Evolutionary conservation across 106 monocot species (phyloP).

Genomic region (Posidonia australis): DNA sequence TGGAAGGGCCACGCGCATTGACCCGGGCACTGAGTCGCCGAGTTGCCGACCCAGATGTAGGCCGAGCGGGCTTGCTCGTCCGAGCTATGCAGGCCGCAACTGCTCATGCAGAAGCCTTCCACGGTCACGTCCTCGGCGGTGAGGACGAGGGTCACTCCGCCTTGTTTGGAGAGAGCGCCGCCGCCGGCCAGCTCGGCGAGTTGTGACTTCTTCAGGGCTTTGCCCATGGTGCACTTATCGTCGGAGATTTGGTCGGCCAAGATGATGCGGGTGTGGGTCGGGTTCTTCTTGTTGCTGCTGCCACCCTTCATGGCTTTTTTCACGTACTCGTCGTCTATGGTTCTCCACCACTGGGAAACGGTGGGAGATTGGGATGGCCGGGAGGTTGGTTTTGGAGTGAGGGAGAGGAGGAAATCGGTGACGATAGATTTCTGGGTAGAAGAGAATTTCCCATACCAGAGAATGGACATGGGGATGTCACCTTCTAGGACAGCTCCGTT

Average conservation of each 20-base stretch:
- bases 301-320: no score
- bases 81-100: constrained; percentile 24
- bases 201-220: constrained; percentile 19
- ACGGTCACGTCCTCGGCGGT: constrained; percentile 46
- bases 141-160: constrained; percentile 25
- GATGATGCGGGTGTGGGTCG: neutral
- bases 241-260: constrained; percentile 7
- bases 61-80: neutral
- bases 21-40: no score
- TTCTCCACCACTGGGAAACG: constrained; percentile 13
- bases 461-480: no score
- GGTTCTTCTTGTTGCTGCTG: no score
- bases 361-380: neutral
- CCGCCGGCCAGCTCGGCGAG: constrained; percentile 16
- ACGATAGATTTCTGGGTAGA: constrained; percentile 39
- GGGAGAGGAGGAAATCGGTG: constrained; percentile 51
- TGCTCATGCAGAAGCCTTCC: constrained; percentile 39
- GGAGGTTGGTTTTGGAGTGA: constrained; percentile 6
- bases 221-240: constrained; percentile 32
- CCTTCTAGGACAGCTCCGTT: constrained; percentile 45
- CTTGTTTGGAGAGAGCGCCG: constrained; percentile 8
- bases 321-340: constrained; percentile 3
- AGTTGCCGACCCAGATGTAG: constrained; percentile 87
- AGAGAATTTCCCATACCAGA: constrained; percentile 58
- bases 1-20: no score